Base-by-base conservation (phyloP, 1,284 basidiomycete species). In the Sanghuangporus weigelae region DNA sequence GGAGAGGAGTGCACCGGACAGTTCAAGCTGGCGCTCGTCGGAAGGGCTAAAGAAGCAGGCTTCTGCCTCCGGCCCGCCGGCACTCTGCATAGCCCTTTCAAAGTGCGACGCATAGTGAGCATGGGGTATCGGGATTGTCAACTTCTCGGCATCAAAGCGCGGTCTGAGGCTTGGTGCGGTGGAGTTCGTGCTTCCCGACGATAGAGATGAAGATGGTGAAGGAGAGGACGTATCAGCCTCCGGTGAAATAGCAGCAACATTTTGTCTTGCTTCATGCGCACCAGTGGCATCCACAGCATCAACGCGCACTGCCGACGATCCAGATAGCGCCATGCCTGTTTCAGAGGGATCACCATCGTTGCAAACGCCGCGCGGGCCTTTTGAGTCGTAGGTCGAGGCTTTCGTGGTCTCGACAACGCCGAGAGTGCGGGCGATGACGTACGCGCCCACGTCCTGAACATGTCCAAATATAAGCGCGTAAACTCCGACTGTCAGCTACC, bases 361-460 rank as follows among this genome's bases (percentile, higher is more conserved):
- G 51, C 44, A 56, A 39, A 11, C 31, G 16, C 40, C 51, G 6
- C 11, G 35, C 38, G 51, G 76, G 26, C 73, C 67, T 63, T 77
- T 78, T 8, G 35, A 21, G 66, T 86, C 86, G 72, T 79, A 84
- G 23, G 87, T 89, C 23, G 86, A 86, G 0, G 87, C 86, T 71
- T 84, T 85, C 63, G 85, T 83, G 65, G 83, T 81, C 73, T 90
- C 87, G 66, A 89, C 81, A 64, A 91, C 82, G 35, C 90, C 90
- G 53, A 92, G 79, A 5, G 89, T 92, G 64, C 90, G 85, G n/a
- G 87, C 90, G 69, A 92, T 87, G 61, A 85, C 83, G 69, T 92
- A 92, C n/a, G 90, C 89, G 7, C 84, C 79, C 61, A 92, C 84
- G 71, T 92, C 90, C 90, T 92, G 68, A 42, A 51, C 5, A 51